Evolutionary conservation across 306 rosid genomes (phyloP).

Genomic region (Corylus avellana): DNA sequence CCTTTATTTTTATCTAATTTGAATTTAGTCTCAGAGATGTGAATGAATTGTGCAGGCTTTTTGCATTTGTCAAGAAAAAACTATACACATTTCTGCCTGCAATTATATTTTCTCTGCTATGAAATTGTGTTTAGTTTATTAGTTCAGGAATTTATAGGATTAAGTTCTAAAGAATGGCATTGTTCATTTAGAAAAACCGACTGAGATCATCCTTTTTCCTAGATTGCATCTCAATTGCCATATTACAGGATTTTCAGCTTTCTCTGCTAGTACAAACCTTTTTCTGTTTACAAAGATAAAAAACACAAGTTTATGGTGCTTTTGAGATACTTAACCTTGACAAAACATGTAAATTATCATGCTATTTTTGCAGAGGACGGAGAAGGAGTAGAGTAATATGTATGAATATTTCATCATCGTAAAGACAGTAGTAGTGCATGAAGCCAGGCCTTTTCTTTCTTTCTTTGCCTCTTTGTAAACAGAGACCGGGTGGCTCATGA

Average conservation of each 20-base stretch:
- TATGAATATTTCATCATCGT: conserved; percentile 46
- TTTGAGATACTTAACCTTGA: neutral
- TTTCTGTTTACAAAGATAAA: neutral
- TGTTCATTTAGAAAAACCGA: neutral
- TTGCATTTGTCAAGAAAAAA: neutral
- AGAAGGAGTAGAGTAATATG: conserved; percentile 66
- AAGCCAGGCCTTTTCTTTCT: conserved; percentile 10
- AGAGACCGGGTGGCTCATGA: conserved; percentile 30
- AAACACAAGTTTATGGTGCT: neutral
- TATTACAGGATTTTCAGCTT: neutral
- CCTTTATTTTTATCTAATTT: too few species aligned
- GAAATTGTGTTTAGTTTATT: neutral
- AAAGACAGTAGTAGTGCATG: conserved; percentile 43
- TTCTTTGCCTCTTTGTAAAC: conserved; percentile 17
- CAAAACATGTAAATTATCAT: conserved; percentile 25
- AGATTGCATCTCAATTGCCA: neutral
- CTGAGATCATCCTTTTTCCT: neutral
- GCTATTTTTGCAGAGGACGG: conserved; percentile 63
- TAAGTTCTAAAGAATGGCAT: neutral
- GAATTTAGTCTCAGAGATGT: neutral
- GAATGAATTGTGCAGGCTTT: neutral
- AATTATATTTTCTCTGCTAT: neutral
- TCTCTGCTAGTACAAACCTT: neutral
- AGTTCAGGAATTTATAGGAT: neutral
- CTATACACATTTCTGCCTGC: neutral